Percentiles rank a stretch among this genome's conserved stretches.
These are phyloP conservation scores for Fusarium fujikuroi DNA, from an alignment of 2,329 filamentous ascomycete species.

Conservation along the genomic window DNA sequence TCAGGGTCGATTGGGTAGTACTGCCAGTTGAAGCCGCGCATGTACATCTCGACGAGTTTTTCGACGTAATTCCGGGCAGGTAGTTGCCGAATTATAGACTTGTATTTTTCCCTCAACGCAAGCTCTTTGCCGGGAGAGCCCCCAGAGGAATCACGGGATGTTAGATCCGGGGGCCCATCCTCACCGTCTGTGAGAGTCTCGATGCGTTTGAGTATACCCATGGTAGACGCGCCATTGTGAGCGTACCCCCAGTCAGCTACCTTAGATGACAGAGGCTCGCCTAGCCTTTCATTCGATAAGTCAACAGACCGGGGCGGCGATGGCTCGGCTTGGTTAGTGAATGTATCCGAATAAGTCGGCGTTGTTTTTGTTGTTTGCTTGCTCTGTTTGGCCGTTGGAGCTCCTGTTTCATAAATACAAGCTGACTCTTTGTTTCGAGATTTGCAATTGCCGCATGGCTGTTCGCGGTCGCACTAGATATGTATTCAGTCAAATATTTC, in stretches of 20 bases:
- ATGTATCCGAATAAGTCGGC: not conserved
- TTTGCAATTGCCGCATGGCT: conserved; percentile 69
- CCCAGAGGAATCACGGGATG: not conserved
- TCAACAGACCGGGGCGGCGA: not conserved
- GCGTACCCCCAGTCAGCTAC: conserved; percentile 66
- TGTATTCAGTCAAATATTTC: conserved; percentile 4
- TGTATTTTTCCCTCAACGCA: conserved; percentile 66
- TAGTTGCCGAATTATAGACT: conserved; percentile 66
- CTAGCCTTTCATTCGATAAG: conserved; percentile 1
- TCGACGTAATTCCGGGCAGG: conserved; percentile 66
- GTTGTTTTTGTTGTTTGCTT: not conserved
- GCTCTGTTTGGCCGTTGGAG: conserved; percentile 51
- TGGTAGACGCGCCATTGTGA: conserved; percentile 60
- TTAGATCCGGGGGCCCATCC: conserved; percentile 19
- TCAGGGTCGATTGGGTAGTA: conserved; percentile 67
- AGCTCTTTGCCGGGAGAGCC: conserved; percentile 45
- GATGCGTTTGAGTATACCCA: conserved; percentile 66
- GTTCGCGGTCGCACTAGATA: conserved; percentile 65
- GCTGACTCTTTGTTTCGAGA: conserved; percentile 64
- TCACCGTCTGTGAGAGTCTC: conserved; percentile 54
- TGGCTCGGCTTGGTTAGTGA: not conserved
- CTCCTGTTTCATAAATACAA: conserved; percentile 67
- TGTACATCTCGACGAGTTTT: conserved; percentile 64
- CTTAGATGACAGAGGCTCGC: conserved; percentile 53
- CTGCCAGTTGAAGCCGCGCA: conserved; percentile 68